Conservation (phyloP, 1,139 yeast genomes). For the Taiozyma onychis region DNA sequence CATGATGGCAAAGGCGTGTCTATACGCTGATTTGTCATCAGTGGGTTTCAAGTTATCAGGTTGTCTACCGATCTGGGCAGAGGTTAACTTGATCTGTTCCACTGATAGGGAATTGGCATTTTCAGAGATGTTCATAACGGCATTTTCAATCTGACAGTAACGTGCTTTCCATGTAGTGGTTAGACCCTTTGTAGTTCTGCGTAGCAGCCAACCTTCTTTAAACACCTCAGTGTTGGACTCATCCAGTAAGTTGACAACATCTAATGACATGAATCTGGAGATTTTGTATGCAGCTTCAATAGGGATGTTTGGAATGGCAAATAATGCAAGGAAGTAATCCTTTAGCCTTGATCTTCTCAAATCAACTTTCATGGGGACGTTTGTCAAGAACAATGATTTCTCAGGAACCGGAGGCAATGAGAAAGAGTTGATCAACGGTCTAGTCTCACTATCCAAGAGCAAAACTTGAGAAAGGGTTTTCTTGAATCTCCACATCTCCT, state of each 20-base stretch:
- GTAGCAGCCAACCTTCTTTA: slow-evolving; percentile 66
- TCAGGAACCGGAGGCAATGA: slow-evolving; percentile 67
- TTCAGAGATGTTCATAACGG: slow-evolving; percentile 55
- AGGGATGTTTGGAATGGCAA: slow-evolving; percentile 59
- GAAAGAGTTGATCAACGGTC: slow-evolving; percentile 45
- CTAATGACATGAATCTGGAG: slow-evolving; percentile 64
- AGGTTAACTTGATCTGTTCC: slow-evolving; percentile 55
- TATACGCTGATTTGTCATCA: slow-evolving; percentile 66
- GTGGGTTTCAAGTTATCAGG: slow-evolving; percentile 42
- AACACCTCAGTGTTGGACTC: slow-evolving; percentile 49
- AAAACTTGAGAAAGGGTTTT: slow-evolving; percentile 53
- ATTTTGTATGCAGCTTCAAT: slow-evolving; percentile 45
- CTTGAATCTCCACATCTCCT: slow-evolving; percentile 68
- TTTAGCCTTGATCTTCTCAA: slow-evolving; percentile 48
- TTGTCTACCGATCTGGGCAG: slow-evolving; percentile 63
- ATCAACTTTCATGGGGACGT: slow-evolving; percentile 64
- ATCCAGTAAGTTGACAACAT: slow-evolving; percentile 60
- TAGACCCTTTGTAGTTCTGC: slow-evolving; percentile 48
- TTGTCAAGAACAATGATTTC: slow-evolving; percentile 46
- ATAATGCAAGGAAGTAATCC: slow-evolving; percentile 54
- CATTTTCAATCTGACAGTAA: slow-evolving; percentile 70
- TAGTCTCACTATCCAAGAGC: slow-evolving; percentile 51
- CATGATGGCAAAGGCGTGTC: slow-evolving; percentile 71
- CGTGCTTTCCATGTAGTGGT: slow-evolving; percentile 65
- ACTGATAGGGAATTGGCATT: slow-evolving; percentile 49